phyloP scores from a whole-genome alignment of 306 rosid genomes.

The apple (Malus domestica) region DNA sequence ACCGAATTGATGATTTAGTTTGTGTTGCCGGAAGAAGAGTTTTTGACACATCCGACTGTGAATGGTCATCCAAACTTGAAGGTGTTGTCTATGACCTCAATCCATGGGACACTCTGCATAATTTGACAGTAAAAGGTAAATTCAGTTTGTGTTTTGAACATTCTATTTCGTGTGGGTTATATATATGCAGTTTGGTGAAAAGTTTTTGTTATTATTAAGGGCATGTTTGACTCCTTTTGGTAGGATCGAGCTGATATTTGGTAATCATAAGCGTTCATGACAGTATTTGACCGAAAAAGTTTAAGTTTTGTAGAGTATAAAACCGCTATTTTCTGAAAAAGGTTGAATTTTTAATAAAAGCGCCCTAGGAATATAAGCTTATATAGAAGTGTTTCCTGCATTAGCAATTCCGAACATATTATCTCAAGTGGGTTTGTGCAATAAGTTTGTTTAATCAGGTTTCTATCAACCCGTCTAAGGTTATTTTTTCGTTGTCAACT shows the following conservation, averaged over 20 bases:
- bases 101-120: constrained; percentile 42
- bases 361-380: no score
- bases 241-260: no score
- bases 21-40: constrained; percentile 43
- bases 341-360: background rate
- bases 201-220: no score
- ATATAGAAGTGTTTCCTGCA: no score
- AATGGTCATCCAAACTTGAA: constrained; percentile 33
- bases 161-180: background rate
- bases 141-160: background rate
- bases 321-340: background rate
- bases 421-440: constrained; percentile 45
- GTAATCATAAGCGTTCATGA: no score
- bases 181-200: background rate
- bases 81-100: constrained; percentile 57
- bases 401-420: background rate
- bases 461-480: no score
- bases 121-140: constrained; percentile 41
- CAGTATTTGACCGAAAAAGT: no score
- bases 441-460: background rate
- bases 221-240: no score
- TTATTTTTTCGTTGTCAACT: no score
- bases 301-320: no score
- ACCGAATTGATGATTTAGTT: background rate
- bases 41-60: constrained; percentile 33